Evolutionary conservation across 495 filamentous ascomycete genomes (phyloP).

Genomic region (Baudoinia panamericana): DNA sequence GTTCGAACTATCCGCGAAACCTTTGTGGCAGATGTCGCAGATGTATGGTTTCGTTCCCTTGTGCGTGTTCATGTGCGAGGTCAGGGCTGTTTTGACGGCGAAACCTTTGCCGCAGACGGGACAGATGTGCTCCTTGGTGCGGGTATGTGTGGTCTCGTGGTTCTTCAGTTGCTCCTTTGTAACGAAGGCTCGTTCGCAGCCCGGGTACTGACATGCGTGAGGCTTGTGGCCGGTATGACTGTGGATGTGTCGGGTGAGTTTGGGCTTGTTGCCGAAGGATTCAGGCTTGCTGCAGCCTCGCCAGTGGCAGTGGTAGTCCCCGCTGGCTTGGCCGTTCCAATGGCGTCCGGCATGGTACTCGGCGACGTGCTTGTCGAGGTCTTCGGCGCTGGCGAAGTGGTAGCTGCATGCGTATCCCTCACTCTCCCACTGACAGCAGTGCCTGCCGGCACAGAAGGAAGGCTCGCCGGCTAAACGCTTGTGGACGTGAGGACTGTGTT

Average conservation of each 20-base stretch:
- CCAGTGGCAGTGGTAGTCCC: slow-evolving; percentile 17
- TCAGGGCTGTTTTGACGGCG: slow-evolving; percentile 18
- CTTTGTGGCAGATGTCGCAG: slow-evolving; percentile 18
- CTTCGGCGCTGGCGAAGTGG: slow-evolving; percentile 14
- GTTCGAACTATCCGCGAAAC: slow-evolving; percentile 20
- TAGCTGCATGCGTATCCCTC: slow-evolving; percentile 11
- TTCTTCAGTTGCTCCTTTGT: slow-evolving; percentile 21
- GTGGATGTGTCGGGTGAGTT: slow-evolving; percentile 17
- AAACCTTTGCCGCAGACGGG: slow-evolving; percentile 12
- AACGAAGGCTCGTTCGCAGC: slow-evolving; percentile 14
- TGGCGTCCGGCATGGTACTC: slow-evolving; percentile 13
- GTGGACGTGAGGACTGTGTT: too few species aligned
- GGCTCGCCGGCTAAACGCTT: slow-evolving; percentile 14
- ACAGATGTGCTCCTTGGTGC: slow-evolving; percentile 10
- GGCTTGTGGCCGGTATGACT: slow-evolving; percentile 18
- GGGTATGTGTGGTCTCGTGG: slow-evolving; percentile 19
- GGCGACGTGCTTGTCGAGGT: slow-evolving; percentile 15
- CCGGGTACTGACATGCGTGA: slow-evolving; percentile 9
- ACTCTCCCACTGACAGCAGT: slow-evolving; percentile 15
- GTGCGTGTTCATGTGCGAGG: slow-evolving; percentile 18
- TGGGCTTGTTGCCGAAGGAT: slow-evolving; percentile 17
- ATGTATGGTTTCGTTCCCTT: slow-evolving; percentile 14
- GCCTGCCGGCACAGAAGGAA: slow-evolving; percentile 11
- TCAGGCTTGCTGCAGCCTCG: slow-evolving; percentile 13
- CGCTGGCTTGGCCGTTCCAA: neutral